Evolutionary conservation across 2,329 filamentous ascomycete species (phyloP).

Genomic region (Ploettnerulaceae sp.): DNA sequence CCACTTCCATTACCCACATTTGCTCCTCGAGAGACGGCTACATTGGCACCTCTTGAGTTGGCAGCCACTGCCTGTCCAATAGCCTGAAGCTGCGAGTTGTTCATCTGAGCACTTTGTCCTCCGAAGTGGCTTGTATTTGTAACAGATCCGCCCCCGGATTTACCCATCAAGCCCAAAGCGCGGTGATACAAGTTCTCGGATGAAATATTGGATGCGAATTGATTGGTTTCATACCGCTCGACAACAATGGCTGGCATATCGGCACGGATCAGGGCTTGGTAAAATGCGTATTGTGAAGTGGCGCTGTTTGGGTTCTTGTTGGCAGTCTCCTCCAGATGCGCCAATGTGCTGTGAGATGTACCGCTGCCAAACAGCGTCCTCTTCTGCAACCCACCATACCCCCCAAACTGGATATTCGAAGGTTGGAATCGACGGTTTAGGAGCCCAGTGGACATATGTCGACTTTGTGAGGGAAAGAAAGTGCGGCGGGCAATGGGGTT

Average conservation of each 20-base stretch:
- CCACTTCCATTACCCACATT: slow-evolving; percentile 60
- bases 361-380: slow-evolving; percentile 28
- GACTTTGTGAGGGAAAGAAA: slow-evolving; percentile 15
- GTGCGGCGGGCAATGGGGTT: slow-evolving; percentile 22
- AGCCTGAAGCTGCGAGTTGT: slow-evolving; percentile 63
- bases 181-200: slow-evolving; percentile 76
- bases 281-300: slow-evolving; percentile 87
- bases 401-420: slow-evolving; percentile 12
- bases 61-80: slow-evolving; percentile 79
- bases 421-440: slow-evolving; percentile 19
- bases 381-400: slow-evolving; percentile 15
- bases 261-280: slow-evolving; percentile 81
- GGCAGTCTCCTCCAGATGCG: slow-evolving; percentile 82
- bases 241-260: slow-evolving; percentile 92
- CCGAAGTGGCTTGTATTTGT: slow-evolving; percentile 18
- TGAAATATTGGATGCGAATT: slow-evolving; percentile 74
- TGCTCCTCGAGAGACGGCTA: slow-evolving; percentile 45
- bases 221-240: slow-evolving; percentile 80
- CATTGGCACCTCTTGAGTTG: slow-evolving; percentile 61
- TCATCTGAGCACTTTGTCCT: slow-evolving; percentile 39
- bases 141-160: slow-evolving; percentile 31
- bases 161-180: slow-evolving; percentile 61
- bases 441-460: slow-evolving; percentile 25
- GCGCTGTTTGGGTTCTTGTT: slow-evolving; percentile 89
- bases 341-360: slow-evolving; percentile 59